A percentile compares a stretch with the other conserved stretches of the same genome.
These are phyloP conservation scores for Fusarium nygamai DNA, from an alignment of 2,329 filamentous ascomycete genomes.

Conservation along the genomic window DNA sequence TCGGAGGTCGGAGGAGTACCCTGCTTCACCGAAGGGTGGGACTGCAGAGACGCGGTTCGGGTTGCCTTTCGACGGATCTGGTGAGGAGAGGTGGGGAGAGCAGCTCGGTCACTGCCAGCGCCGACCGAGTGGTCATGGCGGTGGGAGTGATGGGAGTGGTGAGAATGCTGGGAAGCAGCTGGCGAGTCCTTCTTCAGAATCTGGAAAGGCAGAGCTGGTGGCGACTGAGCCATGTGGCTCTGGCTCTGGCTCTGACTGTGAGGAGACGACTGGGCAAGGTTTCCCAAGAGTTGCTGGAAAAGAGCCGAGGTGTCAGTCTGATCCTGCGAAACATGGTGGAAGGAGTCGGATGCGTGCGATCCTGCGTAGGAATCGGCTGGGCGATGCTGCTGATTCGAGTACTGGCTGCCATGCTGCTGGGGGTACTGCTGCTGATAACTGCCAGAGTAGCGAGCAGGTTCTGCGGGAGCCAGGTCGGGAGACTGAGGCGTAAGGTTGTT, in stretches of 20 bases:
- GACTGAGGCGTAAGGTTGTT: conserved; percentile 59
- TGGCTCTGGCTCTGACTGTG: conserved; percentile 54
- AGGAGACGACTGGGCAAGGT: conserved; percentile 52
- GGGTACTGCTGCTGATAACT: conserved; percentile 44
- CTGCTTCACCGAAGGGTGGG: conserved; percentile 42
- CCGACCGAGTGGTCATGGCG: conserved; percentile 51
- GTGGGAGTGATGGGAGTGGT: conserved; percentile 51
- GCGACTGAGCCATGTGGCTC: conserved; percentile 43
- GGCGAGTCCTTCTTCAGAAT: conserved; percentile 63
- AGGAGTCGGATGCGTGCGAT: conserved; percentile 40
- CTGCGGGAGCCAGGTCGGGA: conserved; percentile 44
- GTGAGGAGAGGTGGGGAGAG: conserved; percentile 56
- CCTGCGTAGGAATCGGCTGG: conserved; percentile 42
- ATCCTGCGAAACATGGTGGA: conserved; percentile 49
- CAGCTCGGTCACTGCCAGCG: conserved; percentile 55
- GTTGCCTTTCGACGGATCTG: conserved; percentile 52
- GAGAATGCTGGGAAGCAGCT: conserved; percentile 49
- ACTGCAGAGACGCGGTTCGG: conserved; percentile 48
- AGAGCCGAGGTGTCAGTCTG: conserved; percentile 49
- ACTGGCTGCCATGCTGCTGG: conserved; percentile 37
- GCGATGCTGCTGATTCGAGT: conserved; percentile 40
- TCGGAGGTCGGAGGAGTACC: conserved; percentile 47
- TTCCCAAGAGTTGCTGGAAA: conserved; percentile 53
- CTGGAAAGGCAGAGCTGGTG: conserved; percentile 53
- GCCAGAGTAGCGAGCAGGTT: conserved; percentile 43